Percentiles rank a stretch among this genome's conserved stretches.
phyloP scores from a whole-genome alignment of 2,329 filamentous ascomycete species.

The Colletotrichum acutatum region DNA sequence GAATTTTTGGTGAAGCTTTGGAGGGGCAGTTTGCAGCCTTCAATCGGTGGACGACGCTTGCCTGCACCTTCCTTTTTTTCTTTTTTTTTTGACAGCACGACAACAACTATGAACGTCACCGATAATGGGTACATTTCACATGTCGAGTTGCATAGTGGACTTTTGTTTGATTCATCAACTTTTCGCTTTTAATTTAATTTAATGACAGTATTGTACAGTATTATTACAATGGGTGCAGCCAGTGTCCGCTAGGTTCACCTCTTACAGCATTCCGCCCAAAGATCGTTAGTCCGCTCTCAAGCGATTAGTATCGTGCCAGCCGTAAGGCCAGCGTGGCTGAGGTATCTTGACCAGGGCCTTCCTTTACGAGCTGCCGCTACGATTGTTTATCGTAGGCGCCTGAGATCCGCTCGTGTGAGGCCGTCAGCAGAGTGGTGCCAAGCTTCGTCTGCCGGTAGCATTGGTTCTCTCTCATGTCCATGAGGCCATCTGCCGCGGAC shows the following conservation, averaged over 20 bases:
- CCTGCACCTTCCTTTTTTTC: not conserved
- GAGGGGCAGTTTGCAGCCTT: constrained; percentile 30
- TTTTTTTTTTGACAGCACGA: not conserved
- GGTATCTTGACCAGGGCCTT: too few species aligned
- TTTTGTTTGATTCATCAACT: not conserved
- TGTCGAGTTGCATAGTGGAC: not conserved
- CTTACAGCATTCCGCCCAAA: not conserved
- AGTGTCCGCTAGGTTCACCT: not conserved
- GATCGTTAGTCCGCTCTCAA: not conserved
- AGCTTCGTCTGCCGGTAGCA: not conserved
- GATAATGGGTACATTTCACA: not conserved
- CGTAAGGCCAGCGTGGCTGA: too few species aligned
- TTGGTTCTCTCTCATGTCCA: not conserved
- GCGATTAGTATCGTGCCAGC: not conserved
- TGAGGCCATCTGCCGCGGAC: not conserved
- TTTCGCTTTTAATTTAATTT: constrained; percentile 6
- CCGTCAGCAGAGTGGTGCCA: not conserved
- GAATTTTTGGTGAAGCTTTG: constrained; percentile 35
- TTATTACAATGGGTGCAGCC: not conserved
- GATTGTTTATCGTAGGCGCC: not conserved
- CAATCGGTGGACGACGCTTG: not conserved
- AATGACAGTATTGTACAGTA: constrained; percentile 14
- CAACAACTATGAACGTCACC: not conserved
- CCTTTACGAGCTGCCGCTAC: too few species aligned
- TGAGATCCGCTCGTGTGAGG: not conserved